phyloP scores from a whole-genome alignment of 148 eudicot species.

The Cornus florida region DNA sequence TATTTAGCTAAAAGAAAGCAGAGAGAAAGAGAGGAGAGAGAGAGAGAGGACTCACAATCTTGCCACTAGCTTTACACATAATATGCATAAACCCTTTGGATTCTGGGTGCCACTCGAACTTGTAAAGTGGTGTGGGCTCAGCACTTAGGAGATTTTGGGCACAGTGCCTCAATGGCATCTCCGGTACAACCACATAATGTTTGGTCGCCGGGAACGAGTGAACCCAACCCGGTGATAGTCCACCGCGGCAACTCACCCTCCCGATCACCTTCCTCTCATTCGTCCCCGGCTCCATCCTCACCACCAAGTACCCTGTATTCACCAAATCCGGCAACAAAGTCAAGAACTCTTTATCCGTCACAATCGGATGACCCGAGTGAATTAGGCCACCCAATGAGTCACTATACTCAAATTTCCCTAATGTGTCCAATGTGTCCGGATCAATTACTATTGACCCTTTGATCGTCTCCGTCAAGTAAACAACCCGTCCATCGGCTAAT shows the following conservation, averaged over 20 bases:
- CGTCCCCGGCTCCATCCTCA: constrained; percentile 75
- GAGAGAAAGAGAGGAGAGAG: neutral
- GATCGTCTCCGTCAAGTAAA: constrained; percentile 86
- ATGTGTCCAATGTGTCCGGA: constrained; percentile 76
- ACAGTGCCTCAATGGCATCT: constrained; percentile 94
- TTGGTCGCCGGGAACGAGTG: constrained; percentile 96
- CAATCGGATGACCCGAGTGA: constrained; percentile 97
- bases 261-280: constrained; percentile 84
- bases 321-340: constrained; percentile 85
- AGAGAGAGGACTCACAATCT: constrained; percentile 53
- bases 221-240: constrained; percentile 94
- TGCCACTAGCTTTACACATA: constrained; percentile 83
- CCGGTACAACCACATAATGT: constrained; percentile 83
- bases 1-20: neutral
- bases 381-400: constrained; percentile 71
- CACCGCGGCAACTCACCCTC: constrained; percentile 71
- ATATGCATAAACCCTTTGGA: constrained; percentile 90
- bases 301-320: constrained; percentile 80
- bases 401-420: constrained; percentile 69
- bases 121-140: constrained; percentile 86
- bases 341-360: constrained; percentile 64
- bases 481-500: constrained; percentile 84
- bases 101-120: constrained; percentile 92
- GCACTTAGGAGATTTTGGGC: constrained; percentile 72
- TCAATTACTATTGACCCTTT: constrained; percentile 86